A percentile compares a stretch with the other conserved stretches of the same genome.
Evolutionary conservation across 83 land plant species (phyloP).

Genomic region (Picea engelmannii): DNA sequence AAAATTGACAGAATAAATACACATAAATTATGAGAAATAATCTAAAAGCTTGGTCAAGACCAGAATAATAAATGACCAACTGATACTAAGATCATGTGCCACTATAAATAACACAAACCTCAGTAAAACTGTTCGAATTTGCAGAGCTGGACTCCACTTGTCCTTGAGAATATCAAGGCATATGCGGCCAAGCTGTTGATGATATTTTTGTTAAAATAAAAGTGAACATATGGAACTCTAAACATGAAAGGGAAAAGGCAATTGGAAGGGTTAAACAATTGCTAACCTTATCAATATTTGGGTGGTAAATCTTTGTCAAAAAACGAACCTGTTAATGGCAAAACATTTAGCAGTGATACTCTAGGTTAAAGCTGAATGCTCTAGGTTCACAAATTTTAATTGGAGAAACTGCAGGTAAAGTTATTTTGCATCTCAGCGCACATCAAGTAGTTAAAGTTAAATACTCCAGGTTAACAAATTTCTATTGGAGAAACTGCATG

Average conservation of each 20-base stretch:
- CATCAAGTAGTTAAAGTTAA: background rate
- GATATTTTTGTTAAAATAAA: background rate
- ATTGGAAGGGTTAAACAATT: background rate
- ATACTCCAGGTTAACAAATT: background rate
- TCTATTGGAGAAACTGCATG: background rate
- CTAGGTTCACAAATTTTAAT: background rate
- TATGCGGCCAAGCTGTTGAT: constrained; percentile 85
- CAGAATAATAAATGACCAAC: background rate
- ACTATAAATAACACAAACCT: constrained; percentile 43
- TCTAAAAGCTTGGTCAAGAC: too few species aligned
- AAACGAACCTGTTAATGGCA: constrained; percentile 75
- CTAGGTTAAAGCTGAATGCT: background rate
- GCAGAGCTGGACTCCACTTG: constrained; percentile 98
- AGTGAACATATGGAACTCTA: background rate
- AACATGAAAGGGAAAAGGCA: background rate
- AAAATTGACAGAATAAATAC: background rate
- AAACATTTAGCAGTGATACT: background rate
- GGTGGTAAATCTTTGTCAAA: constrained; percentile 96
- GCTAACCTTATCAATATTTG: constrained; percentile 91
- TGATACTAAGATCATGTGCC: background rate
- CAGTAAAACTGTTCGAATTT: constrained; percentile 90
- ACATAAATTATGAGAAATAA: background rate
- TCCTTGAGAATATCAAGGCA: constrained; percentile 98
- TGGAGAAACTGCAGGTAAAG: background rate
- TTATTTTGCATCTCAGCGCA: background rate